Evolutionary conservation across 306 rosid species (phyloP).

Genomic region (Cucumis cinereus): DNA sequence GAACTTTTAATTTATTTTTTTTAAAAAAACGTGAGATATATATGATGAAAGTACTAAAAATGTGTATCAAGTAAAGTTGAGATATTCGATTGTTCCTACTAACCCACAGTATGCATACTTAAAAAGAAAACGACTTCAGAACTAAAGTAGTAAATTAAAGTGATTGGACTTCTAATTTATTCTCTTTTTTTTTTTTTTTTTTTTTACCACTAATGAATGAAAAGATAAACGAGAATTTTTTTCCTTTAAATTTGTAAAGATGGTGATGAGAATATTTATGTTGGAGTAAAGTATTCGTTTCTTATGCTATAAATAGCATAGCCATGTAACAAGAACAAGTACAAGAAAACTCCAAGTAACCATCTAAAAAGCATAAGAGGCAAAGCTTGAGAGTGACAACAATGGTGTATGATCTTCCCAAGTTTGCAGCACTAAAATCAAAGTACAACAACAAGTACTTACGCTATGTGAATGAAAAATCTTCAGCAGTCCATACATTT

Average conservation of each 20-base stretch:
- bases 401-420: not conserved
- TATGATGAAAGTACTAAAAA: too few relatives aligned
- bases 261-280: not conserved
- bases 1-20: too few relatives aligned
- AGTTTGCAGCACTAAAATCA: not conserved
- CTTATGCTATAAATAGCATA: not conserved
- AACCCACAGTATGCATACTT: too few relatives aligned
- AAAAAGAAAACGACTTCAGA: too few relatives aligned
- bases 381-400: not conserved
- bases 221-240: not conserved
- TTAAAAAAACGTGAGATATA: too few relatives aligned
- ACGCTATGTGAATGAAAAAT: not conserved
- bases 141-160: too few relatives aligned
- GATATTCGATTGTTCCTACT: too few relatives aligned
- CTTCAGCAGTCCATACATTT: not conserved
- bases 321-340: not conserved
- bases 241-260: not conserved
- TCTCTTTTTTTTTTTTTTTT: too few relatives aligned
- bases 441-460: slow-evolving; percentile 2
- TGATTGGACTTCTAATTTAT: too few relatives aligned
- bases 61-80: too few relatives aligned
- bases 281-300: not conserved
- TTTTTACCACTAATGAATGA: not conserved
- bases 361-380: too few relatives aligned
- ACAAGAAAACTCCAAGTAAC: not conserved